Base-by-base conservation (phyloP, 306 rosid genomes). In the Vicia sativa region DNA sequence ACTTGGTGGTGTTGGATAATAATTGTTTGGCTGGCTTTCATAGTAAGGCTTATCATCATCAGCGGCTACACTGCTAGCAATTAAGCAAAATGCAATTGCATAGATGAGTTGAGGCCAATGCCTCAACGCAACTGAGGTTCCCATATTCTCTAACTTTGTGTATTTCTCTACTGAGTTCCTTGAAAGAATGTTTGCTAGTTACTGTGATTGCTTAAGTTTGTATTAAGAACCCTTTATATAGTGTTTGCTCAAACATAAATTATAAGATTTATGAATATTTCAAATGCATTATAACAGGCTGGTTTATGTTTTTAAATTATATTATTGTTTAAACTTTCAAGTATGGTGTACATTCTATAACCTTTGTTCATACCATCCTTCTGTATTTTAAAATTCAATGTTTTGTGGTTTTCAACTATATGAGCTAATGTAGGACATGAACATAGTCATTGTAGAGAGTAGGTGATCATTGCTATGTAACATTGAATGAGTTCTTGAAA, bases 51-150 rank as follows among this genome's bases (percentile, higher is more conserved):
- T 66, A 58, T 76, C 68, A 69, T 71, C 65, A 66, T 58, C 60
- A 49, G 79, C 79, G 2, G 53, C 79, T 1, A 64, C 81, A 57
- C 15, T 53, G 10, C 65, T 43, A 8, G 86, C 81, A 25, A 76
- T 58, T 48, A 87, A 56, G 75, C 80, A 79, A 41, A 87, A 62
- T 45, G 76, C 78, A 37, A 80, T 11, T 54, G 80, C 84, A 31
- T 26, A 74, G 28, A 82, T 57, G 67, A 84, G 70, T 23, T 7
- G 77, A 75, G 89, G 83, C 88, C 70, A 78, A 1, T 73, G 86
- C 85, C 83, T 74, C 64, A 49, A 55, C 65, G 72, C 65, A 13
- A 21, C 7, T 52, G 60, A 58, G 28, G 67, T 68, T 70, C 84
- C 78, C 88, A 86, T 86, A 6, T 19, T 57, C 13, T 57, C 61